These are phyloP conservation scores for Phytophthora ramorum DNA, from an alignment of 352 stramenopile genomes.

Conservation along the genomic window DNA sequence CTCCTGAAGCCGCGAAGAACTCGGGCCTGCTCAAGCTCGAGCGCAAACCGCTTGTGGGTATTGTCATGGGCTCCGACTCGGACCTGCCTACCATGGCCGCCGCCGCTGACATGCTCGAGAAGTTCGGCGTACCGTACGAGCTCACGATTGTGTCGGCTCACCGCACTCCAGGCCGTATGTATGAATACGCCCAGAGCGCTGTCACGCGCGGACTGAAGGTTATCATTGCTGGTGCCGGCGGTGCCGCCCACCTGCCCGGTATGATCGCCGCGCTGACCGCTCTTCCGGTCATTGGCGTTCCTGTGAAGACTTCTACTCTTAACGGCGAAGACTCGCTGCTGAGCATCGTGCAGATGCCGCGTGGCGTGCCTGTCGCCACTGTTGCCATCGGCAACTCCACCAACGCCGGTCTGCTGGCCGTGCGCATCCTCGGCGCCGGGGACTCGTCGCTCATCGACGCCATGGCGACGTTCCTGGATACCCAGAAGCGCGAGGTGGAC, in stretches of 20 bases:
- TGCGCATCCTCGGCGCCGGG: conserved; percentile 93
- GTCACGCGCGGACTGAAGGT: conserved; percentile 91
- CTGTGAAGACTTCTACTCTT: conserved; percentile 97
- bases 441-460: conserved; percentile 72
- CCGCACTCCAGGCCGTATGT: conserved; percentile 96
- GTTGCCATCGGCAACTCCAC: conserved; percentile 98
- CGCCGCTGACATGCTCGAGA: conserved; percentile 94
- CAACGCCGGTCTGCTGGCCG: conserved; percentile 97
- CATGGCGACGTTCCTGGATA: conserved; percentile 94
- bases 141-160: conserved; percentile 99
- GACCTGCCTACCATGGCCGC: conserved; percentile 98
- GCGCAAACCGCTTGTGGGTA: conserved; percentile 65
- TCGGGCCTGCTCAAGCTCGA: conserved; percentile 42
- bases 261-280: conserved; percentile 91
- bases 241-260: conserved; percentile 97
- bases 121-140: conserved; percentile 97
- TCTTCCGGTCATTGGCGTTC: conserved; percentile 95
- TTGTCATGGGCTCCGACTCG: conserved; percentile 95
- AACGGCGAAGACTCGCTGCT: conserved; percentile 98
- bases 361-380: conserved; percentile 97
- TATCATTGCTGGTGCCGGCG: conserved; percentile 96
- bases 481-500: conserved; percentile 94
- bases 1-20: conserved; percentile 48
- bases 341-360: conserved; percentile 99
- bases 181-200: conserved; percentile 94